Conservation (phyloP, 345 rosid genomes). For the Aethionema arabicum region DNA sequence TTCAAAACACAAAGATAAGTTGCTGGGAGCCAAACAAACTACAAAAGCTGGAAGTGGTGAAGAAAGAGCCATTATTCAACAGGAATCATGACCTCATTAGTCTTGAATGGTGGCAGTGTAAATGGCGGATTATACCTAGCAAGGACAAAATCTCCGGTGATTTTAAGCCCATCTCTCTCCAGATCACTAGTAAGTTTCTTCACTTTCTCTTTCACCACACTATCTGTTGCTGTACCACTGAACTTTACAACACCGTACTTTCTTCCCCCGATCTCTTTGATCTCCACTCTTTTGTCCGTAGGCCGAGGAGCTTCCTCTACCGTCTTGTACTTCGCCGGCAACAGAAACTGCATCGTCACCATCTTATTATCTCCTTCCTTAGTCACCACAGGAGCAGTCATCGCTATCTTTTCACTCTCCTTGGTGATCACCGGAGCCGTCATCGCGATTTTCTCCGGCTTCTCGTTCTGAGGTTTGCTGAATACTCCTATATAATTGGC, state of each 20-base stretch:
- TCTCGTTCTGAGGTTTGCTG: constrained; percentile 73
- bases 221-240: constrained; percentile 58
- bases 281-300: constrained; percentile 76
- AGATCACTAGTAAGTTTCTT: constrained; percentile 61
- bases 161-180: constrained; percentile 69
- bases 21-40: no score
- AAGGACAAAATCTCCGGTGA: constrained; percentile 58
- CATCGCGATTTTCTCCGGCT: constrained; percentile 85
- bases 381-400: constrained; percentile 89
- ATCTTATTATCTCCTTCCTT: constrained; percentile 42
- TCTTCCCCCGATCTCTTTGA: constrained; percentile 62
- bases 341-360: constrained; percentile 86
- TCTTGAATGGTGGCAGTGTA: constrained; percentile 73
- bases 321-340: constrained; percentile 65
- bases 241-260: constrained; percentile 77
- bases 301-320: constrained; percentile 92
- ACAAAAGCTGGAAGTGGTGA: constrained; percentile 13
- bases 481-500: constrained; percentile 86
- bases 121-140: constrained; percentile 94
- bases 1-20: constrained; percentile 6
- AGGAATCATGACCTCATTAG: constrained; percentile 79
- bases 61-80: constrained; percentile 46
- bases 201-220: constrained; percentile 64
- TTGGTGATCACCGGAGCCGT: constrained; percentile 79
- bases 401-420: constrained; percentile 63